These are phyloP conservation scores for Escallonia herrerae DNA, from an alignment of 129 eudicot species.

Conservation along the genomic window DNA sequence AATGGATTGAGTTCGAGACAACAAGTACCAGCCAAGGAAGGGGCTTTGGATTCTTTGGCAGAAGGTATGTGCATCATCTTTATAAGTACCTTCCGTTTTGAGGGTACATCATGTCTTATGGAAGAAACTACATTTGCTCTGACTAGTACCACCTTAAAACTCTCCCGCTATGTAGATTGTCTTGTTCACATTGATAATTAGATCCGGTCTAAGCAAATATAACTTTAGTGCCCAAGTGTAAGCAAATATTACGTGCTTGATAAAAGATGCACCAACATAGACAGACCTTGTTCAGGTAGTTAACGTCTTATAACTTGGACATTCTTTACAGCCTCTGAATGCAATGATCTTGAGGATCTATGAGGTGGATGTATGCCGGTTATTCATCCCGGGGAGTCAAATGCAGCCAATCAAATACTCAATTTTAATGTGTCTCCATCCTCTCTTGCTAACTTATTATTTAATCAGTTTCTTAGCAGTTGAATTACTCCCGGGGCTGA, in stretches of 20 bases:
- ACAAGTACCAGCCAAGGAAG: constrained; percentile 35
- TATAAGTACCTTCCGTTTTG: background rate
- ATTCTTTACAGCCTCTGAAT: no score
- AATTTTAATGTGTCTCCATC: background rate
- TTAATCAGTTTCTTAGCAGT: background rate
- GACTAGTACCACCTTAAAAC: background rate
- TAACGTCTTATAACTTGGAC: background rate
- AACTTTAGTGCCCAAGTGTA: no score
- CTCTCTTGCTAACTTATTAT: constrained; percentile 1
- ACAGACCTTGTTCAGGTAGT: no score
- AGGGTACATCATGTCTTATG: background rate
- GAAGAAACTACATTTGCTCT: background rate
- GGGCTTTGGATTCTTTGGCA: constrained; percentile 38
- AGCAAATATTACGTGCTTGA: no score
- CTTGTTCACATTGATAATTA: background rate
- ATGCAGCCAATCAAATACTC: background rate
- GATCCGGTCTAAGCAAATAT: background rate
- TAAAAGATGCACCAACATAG: background rate
- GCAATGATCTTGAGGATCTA: background rate
- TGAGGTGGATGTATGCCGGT: background rate
- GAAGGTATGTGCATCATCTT: constrained; percentile 37
- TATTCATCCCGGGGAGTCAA: background rate
- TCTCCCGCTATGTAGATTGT: background rate
- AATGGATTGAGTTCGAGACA: constrained; percentile 41
- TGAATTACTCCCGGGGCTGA: constrained; percentile 6